Evolutionary conservation across 106 monocot species (phyloP).

Genomic region (Acanthochlamys bracteata): DNA sequence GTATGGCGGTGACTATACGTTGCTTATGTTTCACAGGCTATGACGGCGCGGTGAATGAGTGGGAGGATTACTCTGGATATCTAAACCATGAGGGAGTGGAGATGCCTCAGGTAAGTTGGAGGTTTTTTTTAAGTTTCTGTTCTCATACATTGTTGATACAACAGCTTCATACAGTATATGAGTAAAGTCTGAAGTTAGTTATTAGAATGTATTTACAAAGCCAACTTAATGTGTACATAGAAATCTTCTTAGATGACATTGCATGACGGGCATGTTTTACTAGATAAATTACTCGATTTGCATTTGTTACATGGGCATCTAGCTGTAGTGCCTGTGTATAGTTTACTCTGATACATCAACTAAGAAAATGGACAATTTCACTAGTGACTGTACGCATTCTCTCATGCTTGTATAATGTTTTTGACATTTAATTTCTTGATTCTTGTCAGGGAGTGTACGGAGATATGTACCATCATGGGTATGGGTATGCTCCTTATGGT

Average conservation of each 20-base stretch:
- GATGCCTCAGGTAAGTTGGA: constrained; percentile 15
- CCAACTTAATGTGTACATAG: no score
- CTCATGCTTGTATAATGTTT: background rate
- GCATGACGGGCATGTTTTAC: no score
- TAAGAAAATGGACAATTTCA: no score
- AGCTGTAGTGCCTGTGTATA: no score
- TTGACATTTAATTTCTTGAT: background rate
- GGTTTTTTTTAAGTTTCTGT: background rate
- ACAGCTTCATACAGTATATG: no score
- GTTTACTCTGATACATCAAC: no score
- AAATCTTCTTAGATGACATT: no score
- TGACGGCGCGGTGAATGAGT: constrained; percentile 41
- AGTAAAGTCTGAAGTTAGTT: no score
- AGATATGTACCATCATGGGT: constrained; percentile 55
- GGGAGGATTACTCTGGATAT: constrained; percentile 75
- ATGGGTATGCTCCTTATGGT: constrained; percentile 57
- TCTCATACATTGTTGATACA: background rate
- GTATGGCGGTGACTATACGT: background rate
- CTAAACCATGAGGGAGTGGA: constrained; percentile 58
- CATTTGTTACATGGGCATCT: no score
- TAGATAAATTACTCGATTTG: no score
- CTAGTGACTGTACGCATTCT: no score
- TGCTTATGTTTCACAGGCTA: constrained; percentile 31
- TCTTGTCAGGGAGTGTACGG: constrained; percentile 59
- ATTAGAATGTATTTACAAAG: no score